phyloP scores from a whole-genome alignment of 2,329 filamentous ascomycete species.

The Acrocalymma vagum region DNA sequence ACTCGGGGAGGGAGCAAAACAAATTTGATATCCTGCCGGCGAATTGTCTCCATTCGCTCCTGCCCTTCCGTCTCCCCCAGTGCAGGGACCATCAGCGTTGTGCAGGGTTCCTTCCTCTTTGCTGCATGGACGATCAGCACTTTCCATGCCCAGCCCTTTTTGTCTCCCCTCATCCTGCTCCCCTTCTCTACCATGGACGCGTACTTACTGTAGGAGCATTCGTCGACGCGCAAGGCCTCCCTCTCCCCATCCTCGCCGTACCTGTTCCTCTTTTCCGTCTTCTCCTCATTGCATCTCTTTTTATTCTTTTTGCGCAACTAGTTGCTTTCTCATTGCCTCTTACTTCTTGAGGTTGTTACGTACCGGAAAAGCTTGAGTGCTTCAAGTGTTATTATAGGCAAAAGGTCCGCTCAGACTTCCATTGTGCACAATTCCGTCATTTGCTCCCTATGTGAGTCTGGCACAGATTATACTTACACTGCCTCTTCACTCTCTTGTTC shows the following conservation, averaged over 20 bases:
- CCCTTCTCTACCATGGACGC: constrained; percentile 35
- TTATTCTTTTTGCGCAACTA: constrained; percentile 21
- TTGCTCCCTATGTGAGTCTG: constrained; percentile 20
- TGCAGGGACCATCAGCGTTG: constrained; percentile 35
- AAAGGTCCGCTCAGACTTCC: constrained; percentile 3
- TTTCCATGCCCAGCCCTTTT: constrained; percentile 39
- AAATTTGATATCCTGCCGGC: constrained; percentile 39
- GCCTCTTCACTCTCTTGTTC: neutral
- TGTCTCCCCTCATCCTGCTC: constrained; percentile 29
- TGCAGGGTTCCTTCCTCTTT: constrained; percentile 37
- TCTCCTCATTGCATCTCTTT: constrained; percentile 13
- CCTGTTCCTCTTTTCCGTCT: constrained; percentile 9
- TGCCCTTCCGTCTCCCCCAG: constrained; percentile 35
- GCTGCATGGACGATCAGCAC: constrained; percentile 43
- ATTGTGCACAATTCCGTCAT: constrained; percentile 15
- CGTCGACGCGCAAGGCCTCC: constrained; percentile 32
- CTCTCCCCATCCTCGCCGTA: constrained; percentile 17
- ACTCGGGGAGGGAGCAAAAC: too few species aligned
- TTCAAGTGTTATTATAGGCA: constrained; percentile 6
- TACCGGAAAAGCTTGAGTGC: too few species aligned
- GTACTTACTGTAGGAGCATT: constrained; percentile 36
- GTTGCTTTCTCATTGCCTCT: constrained; percentile 12
- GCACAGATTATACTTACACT: constrained; percentile 7
- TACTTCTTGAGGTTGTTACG: too few species aligned
- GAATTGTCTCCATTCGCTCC: constrained; percentile 36